Conservation (phyloP, 2,329 filamentous ascomycete species). For the Colletotrichum spinosum region DNA sequence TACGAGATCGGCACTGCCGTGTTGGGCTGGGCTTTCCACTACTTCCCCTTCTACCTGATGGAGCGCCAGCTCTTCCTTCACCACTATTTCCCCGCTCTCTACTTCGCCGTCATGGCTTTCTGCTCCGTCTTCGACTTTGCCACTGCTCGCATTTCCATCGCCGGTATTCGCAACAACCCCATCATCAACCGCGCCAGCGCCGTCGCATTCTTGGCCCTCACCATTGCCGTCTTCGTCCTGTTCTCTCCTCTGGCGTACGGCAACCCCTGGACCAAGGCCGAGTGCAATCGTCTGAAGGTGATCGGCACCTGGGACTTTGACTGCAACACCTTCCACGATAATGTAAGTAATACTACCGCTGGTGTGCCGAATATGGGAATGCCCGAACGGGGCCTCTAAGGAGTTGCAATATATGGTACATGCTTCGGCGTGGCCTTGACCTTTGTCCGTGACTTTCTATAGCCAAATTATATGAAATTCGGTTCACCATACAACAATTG, state of each 20-base stretch:
- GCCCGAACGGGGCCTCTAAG: conserved; percentile 42
- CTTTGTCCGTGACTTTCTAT: conserved; percentile 10
- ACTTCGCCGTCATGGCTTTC: conserved; percentile 91
- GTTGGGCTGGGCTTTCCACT: conserved; percentile 96
- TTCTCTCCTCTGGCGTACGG: conserved; percentile 93
- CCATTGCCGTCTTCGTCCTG: conserved; percentile 82
- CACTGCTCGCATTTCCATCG: conserved; percentile 76
- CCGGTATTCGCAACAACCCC: conserved; percentile 77
- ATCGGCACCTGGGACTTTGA: conserved; percentile 96
- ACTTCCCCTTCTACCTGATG: conserved; percentile 99
- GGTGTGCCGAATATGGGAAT: conserved; percentile 51
- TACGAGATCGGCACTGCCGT: conserved; percentile 94
- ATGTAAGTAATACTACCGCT: conserved; percentile 72
- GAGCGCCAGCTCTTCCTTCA: conserved; percentile 97
- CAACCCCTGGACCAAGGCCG: conserved; percentile 89
- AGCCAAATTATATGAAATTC: conserved; percentile 33
- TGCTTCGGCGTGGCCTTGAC: background rate
- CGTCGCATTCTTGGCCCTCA: conserved; percentile 78
- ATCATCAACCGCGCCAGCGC: conserved; percentile 80
- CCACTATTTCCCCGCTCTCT: conserved; percentile 97
- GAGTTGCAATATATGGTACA: background rate
- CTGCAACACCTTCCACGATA: conserved; percentile 90
- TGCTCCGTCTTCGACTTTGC: conserved; percentile 91
- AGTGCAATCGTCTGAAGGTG: conserved; percentile 89
- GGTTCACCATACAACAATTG: background rate